Evolutionary conservation across 495 filamentous ascomycete genomes (phyloP).

Genomic region (Hypomontagnella monticulosa): DNA sequence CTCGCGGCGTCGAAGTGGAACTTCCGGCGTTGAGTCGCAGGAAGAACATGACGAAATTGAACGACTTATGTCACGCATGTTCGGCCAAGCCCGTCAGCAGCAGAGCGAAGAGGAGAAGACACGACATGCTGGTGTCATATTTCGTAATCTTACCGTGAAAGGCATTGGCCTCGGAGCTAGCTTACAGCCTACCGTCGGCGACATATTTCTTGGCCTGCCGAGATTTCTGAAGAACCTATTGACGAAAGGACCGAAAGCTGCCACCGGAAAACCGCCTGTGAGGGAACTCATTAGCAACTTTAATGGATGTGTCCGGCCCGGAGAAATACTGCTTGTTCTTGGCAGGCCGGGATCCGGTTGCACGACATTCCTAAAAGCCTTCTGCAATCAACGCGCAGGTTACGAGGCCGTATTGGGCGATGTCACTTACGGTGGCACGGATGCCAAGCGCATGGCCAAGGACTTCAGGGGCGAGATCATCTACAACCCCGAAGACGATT

Average conservation of each 20-base stretch:
- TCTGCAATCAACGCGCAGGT: slow-evolving; percentile 72
- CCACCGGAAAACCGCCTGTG: slow-evolving; percentile 59
- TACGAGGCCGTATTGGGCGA: slow-evolving; percentile 71
- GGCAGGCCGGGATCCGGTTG: slow-evolving; percentile 78
- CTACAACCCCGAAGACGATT: slow-evolving; percentile 77
- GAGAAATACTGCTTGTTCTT: slow-evolving; percentile 71
- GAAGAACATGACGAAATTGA: slow-evolving; percentile 54
- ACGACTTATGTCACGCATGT: slow-evolving; percentile 49
- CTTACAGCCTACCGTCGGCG: slow-evolving; percentile 69
- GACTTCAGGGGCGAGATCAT: slow-evolving; percentile 58
- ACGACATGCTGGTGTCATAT: slow-evolving; percentile 67
- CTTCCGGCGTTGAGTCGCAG: slow-evolving; percentile 43
- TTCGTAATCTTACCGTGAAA: slow-evolving; percentile 72
- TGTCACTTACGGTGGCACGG: slow-evolving; percentile 71
- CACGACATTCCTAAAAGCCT: slow-evolving; percentile 74
- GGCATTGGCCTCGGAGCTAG: slow-evolving; percentile 73
- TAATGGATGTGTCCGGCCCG: slow-evolving; percentile 59
- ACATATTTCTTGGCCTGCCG: slow-evolving; percentile 68
- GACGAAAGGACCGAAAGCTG: slow-evolving; percentile 44
- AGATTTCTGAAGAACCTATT: slow-evolving; percentile 62
- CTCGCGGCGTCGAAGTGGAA: slow-evolving; percentile 59
- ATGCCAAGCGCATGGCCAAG: slow-evolving; percentile 57
- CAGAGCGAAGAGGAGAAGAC: slow-evolving; percentile 74
- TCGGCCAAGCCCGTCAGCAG: slow-evolving; percentile 68
- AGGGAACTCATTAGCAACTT: slow-evolving; percentile 68